Evolutionary conservation across 306 rosid genomes (phyloP), one percentile per base, ranked within the genome.

Genomic region (Hippophae rhamnoides): DNA sequence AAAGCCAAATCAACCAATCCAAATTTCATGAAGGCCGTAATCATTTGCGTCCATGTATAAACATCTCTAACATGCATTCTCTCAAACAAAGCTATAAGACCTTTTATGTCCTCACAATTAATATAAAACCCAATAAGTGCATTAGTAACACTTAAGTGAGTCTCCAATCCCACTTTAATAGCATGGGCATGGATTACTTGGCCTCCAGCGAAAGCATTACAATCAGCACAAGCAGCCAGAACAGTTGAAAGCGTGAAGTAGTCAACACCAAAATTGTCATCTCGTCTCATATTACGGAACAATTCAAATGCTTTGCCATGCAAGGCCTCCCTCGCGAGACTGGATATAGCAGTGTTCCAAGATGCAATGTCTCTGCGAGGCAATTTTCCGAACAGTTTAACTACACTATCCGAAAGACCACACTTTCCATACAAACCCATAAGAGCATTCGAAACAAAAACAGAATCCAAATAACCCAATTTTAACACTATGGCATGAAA

Each of bases 1-100:
- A 83, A 48, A 25, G 86, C 95, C 74, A 66, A 71, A 73, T 79
- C 74, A 43, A 74, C 77, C 51, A 72, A 59, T 26, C 96, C 95
- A 14, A 76, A 87, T 9, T 73, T 73, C 95, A 81, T 87, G 63
- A 77, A 90, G 0, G 82, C 89, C 0, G 78, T 72, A 31, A 87
- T 67, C 82, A 90, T 73, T 69, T 75, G 75, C 0, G 89, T 87
- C 90, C 90, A 90, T 23, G 96, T 87, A 64, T 85, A 76, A 27
- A 70, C 76, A 72, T 90, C 95, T 73, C 71, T 83, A 13, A 46
- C 65, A 13, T 66, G 31, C 98, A 82, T 90, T 73, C 71, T 61
- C 72, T 69, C 76, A 45, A 79, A 90, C 77, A 87, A 61, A 45
- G 69, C 69, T 46, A 9, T 65, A 70, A 83, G 89, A 6, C 74